Evolutionary conservation across 345 rosid species (phyloP).

Genomic region (Abelmoschus esculentus): DNA sequence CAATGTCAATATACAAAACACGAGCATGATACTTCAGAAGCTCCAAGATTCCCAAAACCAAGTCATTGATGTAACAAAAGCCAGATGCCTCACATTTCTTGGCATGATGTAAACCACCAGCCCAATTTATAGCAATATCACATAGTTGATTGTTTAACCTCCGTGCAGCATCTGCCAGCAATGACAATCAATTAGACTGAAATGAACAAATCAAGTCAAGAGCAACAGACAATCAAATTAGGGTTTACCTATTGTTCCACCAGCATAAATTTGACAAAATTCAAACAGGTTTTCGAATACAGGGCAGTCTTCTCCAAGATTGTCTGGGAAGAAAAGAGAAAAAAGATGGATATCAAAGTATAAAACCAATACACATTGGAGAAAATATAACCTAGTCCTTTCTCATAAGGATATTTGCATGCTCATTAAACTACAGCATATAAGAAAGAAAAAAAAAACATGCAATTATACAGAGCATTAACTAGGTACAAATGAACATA

Average conservation of each 20-base stretch:
- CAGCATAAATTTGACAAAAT: constrained; percentile 96
- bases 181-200: constrained; percentile 11
- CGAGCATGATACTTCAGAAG: constrained; percentile 85
- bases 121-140: constrained; percentile 99
- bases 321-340: constrained; percentile 38
- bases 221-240: neutral
- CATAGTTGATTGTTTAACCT: constrained; percentile 87
- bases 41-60: constrained; percentile 93
- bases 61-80: constrained; percentile 94
- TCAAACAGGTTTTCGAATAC: constrained; percentile 91
- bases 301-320: constrained; percentile 97
- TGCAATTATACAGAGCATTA: too few species aligned
- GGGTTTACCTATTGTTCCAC: constrained; percentile 84
- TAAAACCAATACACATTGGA: neutral
- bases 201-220: constrained; percentile 4
- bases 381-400: neutral
- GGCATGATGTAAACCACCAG: constrained; percentile 98
- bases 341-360: constrained; percentile 3
- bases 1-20: constrained; percentile 84
- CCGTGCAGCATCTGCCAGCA: constrained; percentile 68
- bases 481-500: too few species aligned
- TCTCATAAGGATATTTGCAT: neutral
- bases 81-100: constrained; percentile 98
- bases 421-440: neutral
- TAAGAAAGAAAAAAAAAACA: too few species aligned